These are phyloP conservation scores for cucumber (Cucumis sativus) DNA, from an alignment of 306 rosid species.

Conservation along the genomic window Cucumber_9930_V3 NC_026661.2:16785501-16786000, in stretches of 20 bases:
- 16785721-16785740: slow-evolving; percentile 50
- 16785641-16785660: slow-evolving; percentile 66
- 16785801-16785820: slow-evolving; percentile 26
- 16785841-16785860: slow-evolving; percentile 67
- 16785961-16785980: slow-evolving; percentile 42
- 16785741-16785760: slow-evolving; percentile 61
- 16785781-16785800: slow-evolving; percentile 34
- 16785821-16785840: slow-evolving; percentile 46
- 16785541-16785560: slow-evolving; percentile 25
- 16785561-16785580: slow-evolving; percentile 39
- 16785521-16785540: neutral
- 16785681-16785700: slow-evolving; percentile 49
- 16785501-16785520: neutral
- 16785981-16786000: slow-evolving; percentile 51
- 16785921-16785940: slow-evolving; percentile 41
- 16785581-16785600: slow-evolving; percentile 35
- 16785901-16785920: slow-evolving; percentile 39
- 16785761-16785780: slow-evolving; percentile 52
- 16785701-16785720: slow-evolving; percentile 26
- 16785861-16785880: slow-evolving; percentile 50
- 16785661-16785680: slow-evolving; percentile 55
- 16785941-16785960: slow-evolving; percentile 59
- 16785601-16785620: slow-evolving; percentile 44
- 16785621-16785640: slow-evolving; percentile 70
- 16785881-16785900: slow-evolving; percentile 50